Percentiles rank a stretch among this genome's conserved stretches.
These are phyloP conservation scores for Besnoitia besnoiti DNA, from an alignment of 169 alveolate species.

Conservation along the genomic window DNA sequence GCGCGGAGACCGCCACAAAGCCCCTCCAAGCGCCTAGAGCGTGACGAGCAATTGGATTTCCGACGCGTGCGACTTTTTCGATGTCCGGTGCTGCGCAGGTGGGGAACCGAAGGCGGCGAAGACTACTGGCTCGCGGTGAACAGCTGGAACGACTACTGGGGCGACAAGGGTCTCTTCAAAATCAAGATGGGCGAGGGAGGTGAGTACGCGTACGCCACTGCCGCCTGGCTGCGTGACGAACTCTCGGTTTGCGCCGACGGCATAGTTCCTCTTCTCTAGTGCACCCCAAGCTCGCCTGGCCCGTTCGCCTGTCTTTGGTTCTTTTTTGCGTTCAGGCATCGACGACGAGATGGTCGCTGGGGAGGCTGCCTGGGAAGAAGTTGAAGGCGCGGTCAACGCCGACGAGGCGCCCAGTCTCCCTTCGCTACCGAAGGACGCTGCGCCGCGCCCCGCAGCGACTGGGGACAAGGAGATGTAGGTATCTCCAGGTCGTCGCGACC, in stretches of 20 bases:
- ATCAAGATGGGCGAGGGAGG: conserved; percentile 63
- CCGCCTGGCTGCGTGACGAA: background rate
- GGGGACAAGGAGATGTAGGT: background rate
- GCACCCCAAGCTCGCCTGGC: too few relatives aligned
- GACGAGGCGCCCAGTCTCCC: background rate
- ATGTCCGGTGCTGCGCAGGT: conserved; percentile 75
- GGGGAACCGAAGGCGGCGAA: conserved; percentile 50
- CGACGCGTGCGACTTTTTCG: too few relatives aligned
- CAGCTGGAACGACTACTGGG: conserved; percentile 72
- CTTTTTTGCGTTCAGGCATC: background rate
- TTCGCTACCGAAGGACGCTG: background rate
- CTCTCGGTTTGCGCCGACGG: too few relatives aligned
- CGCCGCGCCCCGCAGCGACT: too few relatives aligned
- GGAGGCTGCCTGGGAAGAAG: background rate
- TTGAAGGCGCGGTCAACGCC: background rate
- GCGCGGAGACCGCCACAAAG: too few relatives aligned
- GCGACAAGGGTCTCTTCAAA: conserved; percentile 67
- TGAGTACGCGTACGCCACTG: background rate
- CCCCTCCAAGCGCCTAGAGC: too few relatives aligned
- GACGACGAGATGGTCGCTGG: conserved; percentile 31
- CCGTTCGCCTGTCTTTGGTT: too few relatives aligned
- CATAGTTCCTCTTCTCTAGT: too few relatives aligned
- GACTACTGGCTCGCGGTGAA: conserved; percentile 70
- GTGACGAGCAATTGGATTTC: too few relatives aligned
- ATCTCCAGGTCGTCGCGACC: too few relatives aligned